Base-by-base conservation (phyloP, 768 basidiomycete genomes). In the Glaciozyma martinii region DNA sequence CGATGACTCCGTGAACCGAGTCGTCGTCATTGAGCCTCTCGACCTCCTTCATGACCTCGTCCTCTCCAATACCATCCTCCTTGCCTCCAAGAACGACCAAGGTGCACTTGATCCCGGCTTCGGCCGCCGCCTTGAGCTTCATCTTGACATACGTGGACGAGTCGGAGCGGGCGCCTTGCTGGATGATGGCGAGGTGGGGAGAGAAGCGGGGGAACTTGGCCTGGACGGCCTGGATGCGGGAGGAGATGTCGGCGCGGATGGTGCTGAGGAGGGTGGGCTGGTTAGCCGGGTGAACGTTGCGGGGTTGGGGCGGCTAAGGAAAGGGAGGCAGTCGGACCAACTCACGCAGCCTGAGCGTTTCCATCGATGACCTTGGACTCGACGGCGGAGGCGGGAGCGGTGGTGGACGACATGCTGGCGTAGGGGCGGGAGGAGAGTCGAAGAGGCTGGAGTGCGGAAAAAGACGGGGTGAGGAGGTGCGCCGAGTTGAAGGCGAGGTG, bases 81-180 rank as follows among this genome's bases (percentile, higher is more conserved):
- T 58, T 80, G 0, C 65, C 65, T 32, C 68, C 68, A 43, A 79
- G 73, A 57, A 76, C 79, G 75, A 98, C 79, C 75, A 97, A 90
- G 60, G 85, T 84, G 77, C 88, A 87, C 65, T 81, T 83, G 78
- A 98, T 89, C 65, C 95, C 93, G 70, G 89, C 86, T 78, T 98
- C 90, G 72, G 90, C 85, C 16, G 92, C 89, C 16, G 95, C 95
- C 77, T 93, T 97, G 50, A 84, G 81, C 79, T 99, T 99, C 94
- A 98, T 98, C 74, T 90, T 90, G 71, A 99, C 86, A 78, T 99
- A 99, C 49, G 86, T 86, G 25, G 81, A 79, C 8, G 93, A 98
- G 76, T 97, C 94, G 27, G 90, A 85, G 64, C 90, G 87, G 37
- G 86, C 84, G 60, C 95, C 95, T 58, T 90, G 91, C 78, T 98